Percentiles rank a stretch among this genome's conserved stretches.
Conservation (phyloP, 1,139 yeast species). For the Wickerhamomyces sp. region DNA sequence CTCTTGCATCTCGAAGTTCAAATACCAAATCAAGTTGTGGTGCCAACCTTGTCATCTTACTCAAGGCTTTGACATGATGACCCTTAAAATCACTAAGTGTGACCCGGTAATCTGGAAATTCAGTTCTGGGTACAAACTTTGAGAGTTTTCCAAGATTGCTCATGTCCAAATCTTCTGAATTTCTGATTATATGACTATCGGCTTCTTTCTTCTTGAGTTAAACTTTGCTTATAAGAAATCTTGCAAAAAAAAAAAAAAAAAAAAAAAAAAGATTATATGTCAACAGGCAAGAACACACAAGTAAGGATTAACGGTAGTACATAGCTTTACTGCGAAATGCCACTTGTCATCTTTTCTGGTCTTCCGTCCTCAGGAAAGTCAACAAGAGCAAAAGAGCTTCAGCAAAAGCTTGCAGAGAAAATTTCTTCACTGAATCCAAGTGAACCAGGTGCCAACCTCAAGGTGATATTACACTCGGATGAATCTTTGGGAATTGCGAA, state of each 20-base stretch:
- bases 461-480: conserved; percentile 70
- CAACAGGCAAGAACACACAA: neutral
- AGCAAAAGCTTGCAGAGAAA: conserved; percentile 39
- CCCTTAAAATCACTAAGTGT: conserved; percentile 82
- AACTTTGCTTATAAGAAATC: neutral
- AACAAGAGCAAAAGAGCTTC: conserved; percentile 58
- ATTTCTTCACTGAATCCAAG: conserved; percentile 35
- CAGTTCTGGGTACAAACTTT: conserved; percentile 33
- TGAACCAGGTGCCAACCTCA: conserved; percentile 41
- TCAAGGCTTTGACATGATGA: conserved; percentile 80
- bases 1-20: conserved; percentile 84
- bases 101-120: conserved; percentile 66
- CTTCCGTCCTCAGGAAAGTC: conserved; percentile 85
- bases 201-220: neutral
- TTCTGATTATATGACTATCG: neutral
- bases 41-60: conserved; percentile 61
- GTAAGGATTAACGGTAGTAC: neutral
- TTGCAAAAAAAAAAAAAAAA: neutral
- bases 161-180: conserved; percentile 11
- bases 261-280: neutral
- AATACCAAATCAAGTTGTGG: conserved; percentile 78
- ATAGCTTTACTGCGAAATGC: conserved; percentile 46
- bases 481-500: conserved; percentile 71
- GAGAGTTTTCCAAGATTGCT: neutral
- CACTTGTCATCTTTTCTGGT: conserved; percentile 78